Conservation (phyloP, 164 flowering plant species). For the Nymphaea colorata region DNA sequence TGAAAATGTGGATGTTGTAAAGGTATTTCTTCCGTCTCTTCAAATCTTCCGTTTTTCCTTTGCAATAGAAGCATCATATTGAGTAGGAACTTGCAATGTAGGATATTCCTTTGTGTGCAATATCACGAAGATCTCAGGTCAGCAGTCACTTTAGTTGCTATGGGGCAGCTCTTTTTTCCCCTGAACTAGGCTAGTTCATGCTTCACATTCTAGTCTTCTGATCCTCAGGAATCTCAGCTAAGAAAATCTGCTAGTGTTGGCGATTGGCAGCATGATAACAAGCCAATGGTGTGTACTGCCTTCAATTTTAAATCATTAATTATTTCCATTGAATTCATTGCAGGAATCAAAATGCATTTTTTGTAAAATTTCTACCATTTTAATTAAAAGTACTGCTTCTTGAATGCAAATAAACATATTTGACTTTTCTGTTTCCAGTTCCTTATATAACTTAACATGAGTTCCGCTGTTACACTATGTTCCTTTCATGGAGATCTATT, state of each 20-base stretch:
- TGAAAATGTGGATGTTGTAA: constrained; percentile 78
- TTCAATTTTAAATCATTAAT: not conserved
- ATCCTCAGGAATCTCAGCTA: constrained; percentile 68
- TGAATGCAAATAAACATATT: no score
- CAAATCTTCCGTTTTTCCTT: constrained; percentile 7
- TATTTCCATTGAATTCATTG: no score
- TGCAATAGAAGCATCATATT: constrained; percentile 11
- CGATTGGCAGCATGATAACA: constrained; percentile 72
- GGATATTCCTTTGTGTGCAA: constrained; percentile 70
- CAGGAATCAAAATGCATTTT: not conserved
- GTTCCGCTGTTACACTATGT: no score
- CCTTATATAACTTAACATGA: no score
- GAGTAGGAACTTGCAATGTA: constrained; percentile 24
- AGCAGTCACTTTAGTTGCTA: constrained; percentile 6
- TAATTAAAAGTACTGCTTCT: no score
- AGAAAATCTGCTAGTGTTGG: constrained; percentile 98
- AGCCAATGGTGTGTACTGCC: constrained; percentile 38
- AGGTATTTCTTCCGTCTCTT: constrained; percentile 31
- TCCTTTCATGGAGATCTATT: no score
- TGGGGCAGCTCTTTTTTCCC: not conserved
- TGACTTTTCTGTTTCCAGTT: no score
- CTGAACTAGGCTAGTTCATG: not conserved
- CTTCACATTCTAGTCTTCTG: constrained; percentile 9
- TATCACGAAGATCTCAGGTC: constrained; percentile 65
- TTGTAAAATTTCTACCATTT: not conserved